Percentiles rank a stretch among this genome's conserved stretches.
Evolutionary conservation across 768 basidiomycete species (phyloP).

Genomic region (Lentinula detonsa): DNA sequence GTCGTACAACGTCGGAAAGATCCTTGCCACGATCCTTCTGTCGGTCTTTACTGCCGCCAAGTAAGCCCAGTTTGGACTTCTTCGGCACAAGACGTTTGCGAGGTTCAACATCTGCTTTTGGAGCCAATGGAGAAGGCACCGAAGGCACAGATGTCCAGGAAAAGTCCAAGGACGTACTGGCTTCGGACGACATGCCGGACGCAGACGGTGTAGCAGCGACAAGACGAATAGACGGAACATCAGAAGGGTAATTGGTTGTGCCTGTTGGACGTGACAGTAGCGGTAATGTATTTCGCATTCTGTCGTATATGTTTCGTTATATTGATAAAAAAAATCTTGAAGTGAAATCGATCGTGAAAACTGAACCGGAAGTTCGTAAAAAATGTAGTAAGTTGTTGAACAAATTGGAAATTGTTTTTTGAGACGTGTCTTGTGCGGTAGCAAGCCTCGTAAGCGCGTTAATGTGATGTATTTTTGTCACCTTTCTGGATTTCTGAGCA

Average conservation of each 20-base stretch:
- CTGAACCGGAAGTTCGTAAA: background rate
- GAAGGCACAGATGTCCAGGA: constrained; percentile 29
- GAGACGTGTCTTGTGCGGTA: constrained; percentile 2
- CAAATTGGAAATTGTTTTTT: background rate
- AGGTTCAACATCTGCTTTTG: constrained; percentile 22
- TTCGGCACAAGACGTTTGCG: constrained; percentile 60
- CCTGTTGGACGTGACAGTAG: constrained; percentile 21
- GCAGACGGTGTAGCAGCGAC: constrained; percentile 63
- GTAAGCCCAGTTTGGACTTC: constrained; percentile 55
- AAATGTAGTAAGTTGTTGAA: background rate
- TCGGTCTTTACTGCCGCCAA: constrained; percentile 19
- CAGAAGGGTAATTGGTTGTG: constrained; percentile 18
- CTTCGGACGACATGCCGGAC: constrained; percentile 32
- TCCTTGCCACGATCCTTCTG: constrained; percentile 35
- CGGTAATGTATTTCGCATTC: constrained; percentile 15
- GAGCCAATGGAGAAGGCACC: constrained; percentile 21
- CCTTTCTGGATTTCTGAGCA: constrained; percentile 2
- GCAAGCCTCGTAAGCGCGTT: constrained; percentile 5
- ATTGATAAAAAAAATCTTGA: background rate
- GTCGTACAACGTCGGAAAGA: constrained; percentile 54
- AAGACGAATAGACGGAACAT: constrained; percentile 58
- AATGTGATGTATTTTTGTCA: background rate
- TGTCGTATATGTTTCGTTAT: constrained; percentile 5
- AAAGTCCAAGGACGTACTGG: constrained; percentile 25
- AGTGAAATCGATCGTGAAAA: constrained; percentile 1